phyloP scores from a whole-genome alignment of 129 eudicot species.

The Flaveria ramosissima region DNA sequence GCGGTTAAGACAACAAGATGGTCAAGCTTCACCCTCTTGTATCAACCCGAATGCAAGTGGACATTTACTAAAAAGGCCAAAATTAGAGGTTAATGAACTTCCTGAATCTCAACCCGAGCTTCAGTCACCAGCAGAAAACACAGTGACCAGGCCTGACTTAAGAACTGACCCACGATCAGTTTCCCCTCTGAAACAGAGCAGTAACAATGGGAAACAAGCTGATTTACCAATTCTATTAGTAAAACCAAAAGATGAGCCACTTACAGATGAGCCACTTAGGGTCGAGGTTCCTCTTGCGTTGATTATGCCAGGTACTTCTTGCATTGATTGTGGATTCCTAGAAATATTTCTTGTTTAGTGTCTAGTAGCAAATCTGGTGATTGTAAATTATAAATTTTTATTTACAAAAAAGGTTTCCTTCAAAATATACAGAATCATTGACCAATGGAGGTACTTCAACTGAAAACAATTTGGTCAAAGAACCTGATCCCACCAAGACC shows the following conservation, averaged over 20 bases:
- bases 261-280: slow-evolving; percentile 41
- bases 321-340: background rate
- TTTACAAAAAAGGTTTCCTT: background rate
- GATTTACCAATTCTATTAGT: slow-evolving; percentile 36
- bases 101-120: slow-evolving; percentile 22
- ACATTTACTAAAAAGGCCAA: slow-evolving; percentile 27
- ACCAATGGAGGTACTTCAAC: slow-evolving; percentile 29
- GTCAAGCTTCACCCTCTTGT: slow-evolving; percentile 44
- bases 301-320: slow-evolving; percentile 45
- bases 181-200: slow-evolving; percentile 37
- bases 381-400: background rate
- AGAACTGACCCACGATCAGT: slow-evolving; percentile 36
- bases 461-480: slow-evolving; percentile 15
- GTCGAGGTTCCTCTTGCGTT: slow-evolving; percentile 48
- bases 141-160: background rate
- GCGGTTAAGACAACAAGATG: slow-evolving; percentile 53
- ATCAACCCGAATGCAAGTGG: slow-evolving; percentile 28
- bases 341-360: background rate
- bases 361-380: background rate
- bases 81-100: slow-evolving; percentile 30
- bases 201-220: slow-evolving; percentile 61
- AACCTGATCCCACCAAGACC: slow-evolving; percentile 8
- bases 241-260: slow-evolving; percentile 63
- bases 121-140: slow-evolving; percentile 18
- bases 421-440: slow-evolving; percentile 32